Evolutionary conservation across 2,329 filamentous ascomycete species (phyloP).

Genomic region (Rhynchosporium graminicola): DNA sequence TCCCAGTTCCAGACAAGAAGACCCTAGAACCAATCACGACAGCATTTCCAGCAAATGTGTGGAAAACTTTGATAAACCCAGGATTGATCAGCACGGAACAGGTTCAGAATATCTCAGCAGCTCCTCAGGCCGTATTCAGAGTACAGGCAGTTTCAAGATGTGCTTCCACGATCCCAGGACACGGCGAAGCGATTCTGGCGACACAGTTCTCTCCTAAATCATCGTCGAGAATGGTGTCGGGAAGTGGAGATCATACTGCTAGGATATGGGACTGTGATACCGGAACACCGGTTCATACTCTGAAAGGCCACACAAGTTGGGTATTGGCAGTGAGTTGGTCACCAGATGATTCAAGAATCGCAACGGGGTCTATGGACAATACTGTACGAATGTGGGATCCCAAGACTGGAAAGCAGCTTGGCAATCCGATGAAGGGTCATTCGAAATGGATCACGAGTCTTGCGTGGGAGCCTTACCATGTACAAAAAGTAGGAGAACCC

Average conservation of each 20-base stretch:
- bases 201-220: slow-evolving; percentile 81
- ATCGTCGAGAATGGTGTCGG: slow-evolving; percentile 79
- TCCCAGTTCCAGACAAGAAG: slow-evolving; percentile 46
- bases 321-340: slow-evolving; percentile 86
- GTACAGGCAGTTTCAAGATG: slow-evolving; percentile 91
- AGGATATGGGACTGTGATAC: slow-evolving; percentile 95
- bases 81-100: slow-evolving; percentile 41
- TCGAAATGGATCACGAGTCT: slow-evolving; percentile 86
- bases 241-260: slow-evolving; percentile 87
- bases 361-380: slow-evolving; percentile 92
- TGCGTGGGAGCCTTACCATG: slow-evolving; percentile 91
- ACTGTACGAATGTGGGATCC: slow-evolving; percentile 89
- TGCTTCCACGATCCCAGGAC: slow-evolving; percentile 83
- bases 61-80: slow-evolving; percentile 49
- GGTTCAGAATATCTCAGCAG: slow-evolving; percentile 54
- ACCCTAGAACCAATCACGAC: slow-evolving; percentile 44
- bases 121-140: slow-evolving; percentile 89
- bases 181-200: slow-evolving; percentile 86
- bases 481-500: slow-evolving; percentile 71
- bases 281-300: slow-evolving; percentile 80
- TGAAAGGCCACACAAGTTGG: slow-evolving; percentile 88
- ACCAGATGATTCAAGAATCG: slow-evolving; percentile 77
- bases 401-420: slow-evolving; percentile 72
- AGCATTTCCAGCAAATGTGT: slow-evolving; percentile 42
- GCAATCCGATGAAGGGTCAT: slow-evolving; percentile 75